These are phyloP conservation scores for Cinchona pubescens DNA, from an alignment of 257 asterid species.

Conservation along the genomic window DNA sequence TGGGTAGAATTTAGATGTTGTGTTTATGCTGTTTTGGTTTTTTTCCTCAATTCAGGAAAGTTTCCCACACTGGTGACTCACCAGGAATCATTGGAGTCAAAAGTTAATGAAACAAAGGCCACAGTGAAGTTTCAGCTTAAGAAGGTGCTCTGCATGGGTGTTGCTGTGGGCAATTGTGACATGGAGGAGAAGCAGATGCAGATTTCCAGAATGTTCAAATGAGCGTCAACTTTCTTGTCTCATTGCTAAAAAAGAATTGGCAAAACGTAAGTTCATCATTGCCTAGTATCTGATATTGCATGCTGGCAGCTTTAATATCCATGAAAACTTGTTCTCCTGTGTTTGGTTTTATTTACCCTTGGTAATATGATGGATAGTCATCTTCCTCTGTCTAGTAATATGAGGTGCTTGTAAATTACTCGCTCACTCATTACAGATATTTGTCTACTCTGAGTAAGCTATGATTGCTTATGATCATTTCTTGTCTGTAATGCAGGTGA, in stretches of 20 bases:
- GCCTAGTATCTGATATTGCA: too few relatives aligned
- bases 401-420: conserved; percentile 31
- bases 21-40: background rate
- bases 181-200: conserved; percentile 43
- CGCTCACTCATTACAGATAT: too few relatives aligned
- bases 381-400: background rate
- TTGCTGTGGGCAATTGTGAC: conserved; percentile 37
- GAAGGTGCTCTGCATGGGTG: conserved; percentile 42
- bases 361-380: background rate
- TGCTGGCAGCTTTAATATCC: background rate
- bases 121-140: conserved; percentile 38
- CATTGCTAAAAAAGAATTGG: conserved; percentile 32
- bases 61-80: conserved; percentile 36
- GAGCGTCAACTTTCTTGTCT: conserved; percentile 37
- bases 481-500: conserved; percentile 20
- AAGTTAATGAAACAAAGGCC: conserved; percentile 34
- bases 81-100: conserved; percentile 35
- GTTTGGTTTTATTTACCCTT: background rate
- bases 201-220: conserved; percentile 39
- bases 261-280: conserved; percentile 27
- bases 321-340: too few relatives aligned
- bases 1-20: background rate
- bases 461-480: background rate
- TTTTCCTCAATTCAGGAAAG: conserved; percentile 26
- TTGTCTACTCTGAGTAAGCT: background rate